These are phyloP conservation scores for Neospora caninum DNA, from an alignment of 169 alveolate genomes.

Conservation along the genomic window DNA sequence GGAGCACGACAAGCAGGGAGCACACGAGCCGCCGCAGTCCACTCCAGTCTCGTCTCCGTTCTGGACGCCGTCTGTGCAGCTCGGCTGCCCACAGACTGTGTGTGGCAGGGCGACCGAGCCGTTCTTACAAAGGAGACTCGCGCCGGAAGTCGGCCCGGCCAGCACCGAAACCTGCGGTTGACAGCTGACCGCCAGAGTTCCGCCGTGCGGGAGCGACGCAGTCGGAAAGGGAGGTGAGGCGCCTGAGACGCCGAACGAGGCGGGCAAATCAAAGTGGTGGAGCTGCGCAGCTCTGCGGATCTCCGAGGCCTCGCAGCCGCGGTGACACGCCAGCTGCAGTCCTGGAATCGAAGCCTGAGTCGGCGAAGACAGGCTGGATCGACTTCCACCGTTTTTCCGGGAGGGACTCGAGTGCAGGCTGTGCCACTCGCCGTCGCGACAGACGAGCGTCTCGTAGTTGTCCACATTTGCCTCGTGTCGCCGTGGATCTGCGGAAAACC, in stretches of 20 bases:
- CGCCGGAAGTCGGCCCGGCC: background rate
- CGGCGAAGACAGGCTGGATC: background rate
- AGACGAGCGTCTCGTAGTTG: background rate
- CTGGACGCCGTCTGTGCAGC: slow-evolving; percentile 73
- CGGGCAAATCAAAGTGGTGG: slow-evolving; percentile 1
- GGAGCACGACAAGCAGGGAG: slow-evolving; percentile 63
- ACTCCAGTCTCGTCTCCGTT: slow-evolving; percentile 74
- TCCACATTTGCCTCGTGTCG: background rate
- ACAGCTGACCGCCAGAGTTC: background rate
- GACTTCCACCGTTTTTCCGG: background rate
- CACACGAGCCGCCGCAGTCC: slow-evolving; percentile 71
- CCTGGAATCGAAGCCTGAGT: background rate
- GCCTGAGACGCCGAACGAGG: background rate
- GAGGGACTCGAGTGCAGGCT: background rate
- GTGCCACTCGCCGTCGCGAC: slow-evolving; percentile 24
- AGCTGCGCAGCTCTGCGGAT: slow-evolving; percentile 1
- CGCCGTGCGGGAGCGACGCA: background rate
- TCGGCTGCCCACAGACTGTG: slow-evolving; percentile 27
- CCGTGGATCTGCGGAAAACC: background rate
- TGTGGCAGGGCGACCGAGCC: slow-evolving; percentile 24
- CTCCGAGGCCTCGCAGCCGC: slow-evolving; percentile 15
- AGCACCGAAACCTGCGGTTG: background rate
- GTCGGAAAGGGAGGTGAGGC: background rate
- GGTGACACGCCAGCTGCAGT: background rate
- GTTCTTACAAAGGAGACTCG: background rate